Conservation (phyloP, 805 yeast species). For the Metschnikowia arizonensis region DNA sequence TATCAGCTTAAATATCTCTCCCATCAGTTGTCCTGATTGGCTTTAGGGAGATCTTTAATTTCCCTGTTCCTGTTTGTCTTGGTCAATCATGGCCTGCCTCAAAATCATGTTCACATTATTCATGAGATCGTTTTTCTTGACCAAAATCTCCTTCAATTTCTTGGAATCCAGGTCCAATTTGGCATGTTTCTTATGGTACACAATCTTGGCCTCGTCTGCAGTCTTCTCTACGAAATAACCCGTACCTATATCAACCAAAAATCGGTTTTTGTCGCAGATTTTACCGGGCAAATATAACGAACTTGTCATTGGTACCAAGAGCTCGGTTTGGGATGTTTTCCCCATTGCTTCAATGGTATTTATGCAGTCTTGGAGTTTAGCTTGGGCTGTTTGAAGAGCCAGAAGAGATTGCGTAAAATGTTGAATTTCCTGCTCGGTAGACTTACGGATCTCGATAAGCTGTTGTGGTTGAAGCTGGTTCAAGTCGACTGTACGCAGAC, state of each 20-base stretch:
- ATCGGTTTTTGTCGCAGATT: conserved; percentile 58
- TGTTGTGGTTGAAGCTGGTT: conserved; percentile 77
- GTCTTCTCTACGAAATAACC: conserved; percentile 89
- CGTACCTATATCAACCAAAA: conserved; percentile 91
- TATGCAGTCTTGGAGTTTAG: conserved; percentile 77
- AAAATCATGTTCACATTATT: conserved; percentile 58
- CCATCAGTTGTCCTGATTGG: too few species aligned
- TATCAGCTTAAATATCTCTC: too few species aligned
- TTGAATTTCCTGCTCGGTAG: conserved; percentile 78
- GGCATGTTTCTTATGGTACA: conserved; percentile 67
- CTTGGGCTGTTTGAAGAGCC: conserved; percentile 78
- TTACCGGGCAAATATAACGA: conserved; percentile 88
- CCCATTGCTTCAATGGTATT: conserved; percentile 60
- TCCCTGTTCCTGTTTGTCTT: conserved; percentile 24
- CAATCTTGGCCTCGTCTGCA: conserved; percentile 59
- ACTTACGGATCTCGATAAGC: conserved; percentile 74
- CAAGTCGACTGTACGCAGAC: conserved; percentile 48
- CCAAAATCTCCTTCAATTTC: conserved; percentile 70
- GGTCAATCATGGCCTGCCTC: conserved; percentile 48
- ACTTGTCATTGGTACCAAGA: conserved; percentile 83
- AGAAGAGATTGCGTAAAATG: conserved; percentile 80
- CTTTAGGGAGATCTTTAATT: background rate
- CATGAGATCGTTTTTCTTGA: conserved; percentile 64
- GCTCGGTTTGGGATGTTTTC: conserved; percentile 35
- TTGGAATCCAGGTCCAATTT: conserved; percentile 70